A percentile compares a stretch with the other conserved stretches of the same genome.
Conservation (phyloP, 2,329 filamentous ascomycete species). For the Hypoxylon sp. region DNA sequence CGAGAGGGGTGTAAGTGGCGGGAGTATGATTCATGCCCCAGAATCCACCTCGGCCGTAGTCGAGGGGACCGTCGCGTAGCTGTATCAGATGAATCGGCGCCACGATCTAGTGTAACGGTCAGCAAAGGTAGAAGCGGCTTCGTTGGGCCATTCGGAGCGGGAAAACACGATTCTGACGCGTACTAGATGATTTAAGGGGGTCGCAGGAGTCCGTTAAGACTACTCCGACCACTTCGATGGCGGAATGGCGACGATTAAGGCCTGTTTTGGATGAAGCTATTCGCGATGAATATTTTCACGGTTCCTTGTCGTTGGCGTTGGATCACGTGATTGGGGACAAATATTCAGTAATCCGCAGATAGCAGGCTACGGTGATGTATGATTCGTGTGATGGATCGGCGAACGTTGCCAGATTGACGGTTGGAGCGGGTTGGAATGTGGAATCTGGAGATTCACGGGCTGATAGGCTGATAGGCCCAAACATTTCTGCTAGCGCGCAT, state of each 20-base stretch:
- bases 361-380: conserved; percentile 36
- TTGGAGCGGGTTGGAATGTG: conserved; percentile 37
- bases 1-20: conserved; percentile 84
- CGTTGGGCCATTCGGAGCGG: conserved; percentile 25
- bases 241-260: conserved; percentile 46
- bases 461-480: conserved; percentile 21
- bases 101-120: conserved; percentile 60
- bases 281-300: conserved; percentile 51
- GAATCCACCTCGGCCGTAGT: conserved; percentile 68
- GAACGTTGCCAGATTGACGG: conserved; percentile 41
- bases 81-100: conserved; percentile 69
- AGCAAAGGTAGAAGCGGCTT: conserved; percentile 38
- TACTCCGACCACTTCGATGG: conserved; percentile 48
- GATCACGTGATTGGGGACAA: conserved; percentile 51
- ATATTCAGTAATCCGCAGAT: conserved; percentile 37
- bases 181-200: conserved; percentile 45
- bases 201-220: conserved; percentile 46
- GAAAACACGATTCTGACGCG: conserved; percentile 46
- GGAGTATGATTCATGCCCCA: conserved; percentile 70
- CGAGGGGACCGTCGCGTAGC: conserved; percentile 69
- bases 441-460: conserved; percentile 25
- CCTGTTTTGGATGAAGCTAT: conserved; percentile 50
- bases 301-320: conserved; percentile 44
- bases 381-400: conserved; percentile 45
- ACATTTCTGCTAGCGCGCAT: conserved; percentile 28